phyloP scores from a whole-genome alignment of 129 eudicot species.

The Tanacetum coccineum region DNA sequence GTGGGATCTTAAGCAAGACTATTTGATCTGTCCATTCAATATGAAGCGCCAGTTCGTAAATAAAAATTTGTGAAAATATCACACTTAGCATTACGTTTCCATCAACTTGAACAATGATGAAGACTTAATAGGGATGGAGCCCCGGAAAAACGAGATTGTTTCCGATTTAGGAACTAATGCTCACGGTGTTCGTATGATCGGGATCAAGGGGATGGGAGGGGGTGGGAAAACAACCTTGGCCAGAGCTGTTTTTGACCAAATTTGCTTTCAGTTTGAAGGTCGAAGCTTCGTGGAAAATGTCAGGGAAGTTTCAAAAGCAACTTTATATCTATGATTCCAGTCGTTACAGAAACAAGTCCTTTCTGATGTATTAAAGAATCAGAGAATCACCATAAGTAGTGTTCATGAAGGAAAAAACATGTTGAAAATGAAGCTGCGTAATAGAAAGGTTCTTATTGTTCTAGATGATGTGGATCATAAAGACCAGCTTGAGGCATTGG shows the following conservation, averaged over 20 bases:
- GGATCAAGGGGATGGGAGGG: conserved; percentile 20
- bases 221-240: conserved; percentile 12
- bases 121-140: not conserved
- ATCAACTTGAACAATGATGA: not conserved
- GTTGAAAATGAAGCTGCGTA: not conserved
- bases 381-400: not conserved
- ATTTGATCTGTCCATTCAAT: not conserved
- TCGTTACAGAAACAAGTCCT: conserved; percentile 13
- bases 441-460: conserved; percentile 15
- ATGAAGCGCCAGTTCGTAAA: conserved; percentile 15
- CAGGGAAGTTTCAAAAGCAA: conserved; percentile 5
- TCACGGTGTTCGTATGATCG: conserved; percentile 2
- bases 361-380: not conserved
- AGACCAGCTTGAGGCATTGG: conserved; percentile 1
- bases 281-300: conserved; percentile 8
- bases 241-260: not conserved
- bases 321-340: not conserved
- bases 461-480: conserved; percentile 21
- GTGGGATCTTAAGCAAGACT: not conserved
- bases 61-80: not conserved
- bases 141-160: not conserved
- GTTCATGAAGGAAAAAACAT: conserved; percentile 12
- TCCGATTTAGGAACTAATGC: not conserved
- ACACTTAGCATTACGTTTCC: not conserved
- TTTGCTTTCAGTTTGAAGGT: not conserved